Conservation (phyloP, 805 yeast genomes). For the Ogataea naganishii region DNA sequence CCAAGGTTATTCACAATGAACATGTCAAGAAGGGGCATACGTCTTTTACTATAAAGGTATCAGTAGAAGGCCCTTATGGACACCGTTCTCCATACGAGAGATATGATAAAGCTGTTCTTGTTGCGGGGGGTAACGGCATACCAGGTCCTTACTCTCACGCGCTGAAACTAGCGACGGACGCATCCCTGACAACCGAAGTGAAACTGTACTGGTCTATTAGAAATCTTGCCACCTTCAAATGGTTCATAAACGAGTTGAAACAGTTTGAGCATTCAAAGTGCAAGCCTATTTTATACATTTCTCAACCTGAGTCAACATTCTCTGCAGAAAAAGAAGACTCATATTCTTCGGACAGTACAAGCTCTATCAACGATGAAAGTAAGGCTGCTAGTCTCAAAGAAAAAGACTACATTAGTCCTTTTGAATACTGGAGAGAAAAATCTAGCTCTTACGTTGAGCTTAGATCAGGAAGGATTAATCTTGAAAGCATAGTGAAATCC, state of each 20-base stretch:
- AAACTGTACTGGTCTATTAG: slow-evolving; percentile 60
- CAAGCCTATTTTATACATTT: slow-evolving; percentile 32
- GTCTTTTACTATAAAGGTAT: slow-evolving; percentile 22
- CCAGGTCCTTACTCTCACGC: slow-evolving; percentile 48
- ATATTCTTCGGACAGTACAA: slow-evolving; percentile 5
- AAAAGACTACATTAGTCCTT: slow-evolving; percentile 2
- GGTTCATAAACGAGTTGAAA: slow-evolving; percentile 38
- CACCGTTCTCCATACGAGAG: slow-evolving; percentile 37
- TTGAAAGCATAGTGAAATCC: slow-evolving; percentile 22
- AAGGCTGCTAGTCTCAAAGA: slow-evolving; percentile 5
- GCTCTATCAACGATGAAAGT: slow-evolving; percentile 5
- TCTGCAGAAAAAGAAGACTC: too few species aligned
- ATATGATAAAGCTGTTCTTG: slow-evolving; percentile 45
- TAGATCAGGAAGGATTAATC: slow-evolving; percentile 35
- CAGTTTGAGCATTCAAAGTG: slow-evolving; percentile 24
- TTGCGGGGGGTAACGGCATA: slow-evolving; percentile 74
- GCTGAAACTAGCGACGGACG: slow-evolving; percentile 20
- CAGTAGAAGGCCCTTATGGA: slow-evolving; percentile 73
- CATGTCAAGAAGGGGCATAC: slow-evolving; percentile 19
- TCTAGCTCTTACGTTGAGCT: slow-evolving; percentile 31
- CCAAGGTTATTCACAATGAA: slow-evolving; percentile 30
- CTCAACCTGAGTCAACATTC: slow-evolving; percentile 21
- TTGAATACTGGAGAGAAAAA: slow-evolving; percentile 13
- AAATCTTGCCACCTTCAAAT: slow-evolving; percentile 38
- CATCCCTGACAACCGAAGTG: slow-evolving; percentile 24